phyloP scores from a whole-genome alignment of 495 filamentous ascomycete genomes.

The Articulospora tetracladia region DNA sequence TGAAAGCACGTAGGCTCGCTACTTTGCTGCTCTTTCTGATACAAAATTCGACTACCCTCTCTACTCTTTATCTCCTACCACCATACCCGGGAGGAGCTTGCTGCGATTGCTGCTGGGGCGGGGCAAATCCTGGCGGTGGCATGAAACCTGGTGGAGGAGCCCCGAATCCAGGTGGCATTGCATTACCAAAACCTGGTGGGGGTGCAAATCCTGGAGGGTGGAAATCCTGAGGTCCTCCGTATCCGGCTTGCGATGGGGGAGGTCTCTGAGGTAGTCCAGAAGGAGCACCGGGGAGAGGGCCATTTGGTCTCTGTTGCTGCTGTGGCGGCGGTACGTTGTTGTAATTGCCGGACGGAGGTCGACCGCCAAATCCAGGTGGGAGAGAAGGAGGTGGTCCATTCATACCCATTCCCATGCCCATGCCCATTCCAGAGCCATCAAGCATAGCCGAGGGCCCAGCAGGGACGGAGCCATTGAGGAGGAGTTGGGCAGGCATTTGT shows the following conservation, averaged over 20 bases:
- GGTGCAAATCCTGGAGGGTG: constrained; percentile 37
- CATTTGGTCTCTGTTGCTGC: constrained; percentile 25
- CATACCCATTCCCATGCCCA: constrained; percentile 26
- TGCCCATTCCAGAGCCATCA: constrained; percentile 25
- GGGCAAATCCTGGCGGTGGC: constrained; percentile 17
- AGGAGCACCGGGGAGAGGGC: constrained; percentile 55
- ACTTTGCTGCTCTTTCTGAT: too few relatives aligned
- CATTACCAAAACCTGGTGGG: constrained; percentile 16
- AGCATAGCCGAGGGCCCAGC: constrained; percentile 27
- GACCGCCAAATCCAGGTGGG: constrained; percentile 40
- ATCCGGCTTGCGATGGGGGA: constrained; percentile 72
- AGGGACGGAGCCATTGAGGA: constrained; percentile 20
- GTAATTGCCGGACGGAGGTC: constrained; percentile 31
- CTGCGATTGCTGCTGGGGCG: constrained; percentile 20
- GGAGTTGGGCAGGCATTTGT: constrained; percentile 45
- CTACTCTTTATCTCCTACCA: constrained; percentile 12
- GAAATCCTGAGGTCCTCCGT: constrained; percentile 72
- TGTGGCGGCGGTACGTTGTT: constrained; percentile 23
- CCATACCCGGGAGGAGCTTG: constrained; percentile 26
- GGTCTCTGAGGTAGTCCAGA: constrained; percentile 76
- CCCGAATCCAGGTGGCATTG: constrained; percentile 25
- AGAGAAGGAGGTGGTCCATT: constrained; percentile 31
- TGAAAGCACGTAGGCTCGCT: too few relatives aligned
- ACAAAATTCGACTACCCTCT: too few relatives aligned
- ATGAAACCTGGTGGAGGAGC: constrained; percentile 13